These are phyloP conservation scores for Cutaneotrichosporon cutaneum DNA, from an alignment of 1,284 basidiomycete species.

Conservation along the genomic window DNA sequence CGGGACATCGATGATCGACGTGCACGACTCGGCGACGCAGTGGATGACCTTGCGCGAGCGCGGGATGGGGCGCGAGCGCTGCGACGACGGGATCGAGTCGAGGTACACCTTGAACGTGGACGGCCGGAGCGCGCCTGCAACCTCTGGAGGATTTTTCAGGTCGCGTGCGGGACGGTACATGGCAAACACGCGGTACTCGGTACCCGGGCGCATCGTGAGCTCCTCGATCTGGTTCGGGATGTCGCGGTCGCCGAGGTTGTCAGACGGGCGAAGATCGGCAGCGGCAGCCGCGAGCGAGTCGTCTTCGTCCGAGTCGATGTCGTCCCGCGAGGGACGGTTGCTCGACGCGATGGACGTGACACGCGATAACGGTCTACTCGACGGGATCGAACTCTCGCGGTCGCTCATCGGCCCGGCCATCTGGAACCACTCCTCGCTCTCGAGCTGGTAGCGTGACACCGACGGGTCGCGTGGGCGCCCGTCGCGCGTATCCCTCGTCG, in stretches of 20 bases:
- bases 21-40: conserved; percentile 55
- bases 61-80: conserved; percentile 20
- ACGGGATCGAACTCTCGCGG: conserved; percentile 36
- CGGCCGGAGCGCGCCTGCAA: conserved; percentile 50
- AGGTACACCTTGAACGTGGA: conserved; percentile 55
- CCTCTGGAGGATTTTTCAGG: conserved; percentile 36
- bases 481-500: conserved; percentile 30
- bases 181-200: conserved; percentile 56
- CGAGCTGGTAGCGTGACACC: conserved; percentile 2
- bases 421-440: conserved; percentile 15
- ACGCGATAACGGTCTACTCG: conserved; percentile 43
- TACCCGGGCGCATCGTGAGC: conserved; percentile 56
- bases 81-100: conserved; percentile 47
- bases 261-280: conserved; percentile 15
- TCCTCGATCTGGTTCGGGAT: conserved; percentile 55
- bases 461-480: conserved; percentile 6
- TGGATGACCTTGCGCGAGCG: conserved; percentile 28
- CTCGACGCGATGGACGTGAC: conserved; percentile 41
- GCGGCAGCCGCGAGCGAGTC: conserved; percentile 18
- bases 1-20: conserved; percentile 54
- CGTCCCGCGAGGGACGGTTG: conserved; percentile 31
- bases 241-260: conserved; percentile 27
- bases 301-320: conserved; percentile 41
- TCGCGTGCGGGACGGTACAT: conserved; percentile 53
- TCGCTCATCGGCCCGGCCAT: conserved; percentile 7